phyloP scores from a whole-genome alignment of 495 filamentous ascomycete genomes.

The Neurospora sp. region DNA sequence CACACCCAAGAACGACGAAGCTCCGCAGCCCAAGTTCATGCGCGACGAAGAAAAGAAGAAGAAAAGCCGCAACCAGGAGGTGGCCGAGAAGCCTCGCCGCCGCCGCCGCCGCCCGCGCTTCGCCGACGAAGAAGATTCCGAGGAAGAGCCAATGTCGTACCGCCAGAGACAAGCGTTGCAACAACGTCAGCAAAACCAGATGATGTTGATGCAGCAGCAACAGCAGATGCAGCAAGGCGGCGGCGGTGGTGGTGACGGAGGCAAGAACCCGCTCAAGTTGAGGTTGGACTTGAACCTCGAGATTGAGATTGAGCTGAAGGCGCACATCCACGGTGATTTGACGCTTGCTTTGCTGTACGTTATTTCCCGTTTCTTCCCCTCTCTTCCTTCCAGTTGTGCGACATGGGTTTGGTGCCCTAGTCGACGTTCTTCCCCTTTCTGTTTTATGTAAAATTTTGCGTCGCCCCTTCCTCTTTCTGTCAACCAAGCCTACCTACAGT shows the following conservation, averaged over 20 bases:
- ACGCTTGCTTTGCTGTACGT: slow-evolving; percentile 76
- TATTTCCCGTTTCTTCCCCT: neutral
- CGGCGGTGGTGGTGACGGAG: slow-evolving; percentile 34
- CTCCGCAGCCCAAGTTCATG: slow-evolving; percentile 28
- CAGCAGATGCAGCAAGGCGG: slow-evolving; percentile 10
- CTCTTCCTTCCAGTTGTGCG: neutral
- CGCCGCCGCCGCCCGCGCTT: slow-evolving; percentile 6
- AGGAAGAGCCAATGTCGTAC: slow-evolving; percentile 6
- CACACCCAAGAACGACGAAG: slow-evolving; percentile 23
- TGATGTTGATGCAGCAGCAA: slow-evolving; percentile 13
- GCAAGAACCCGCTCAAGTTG: slow-evolving; percentile 64
- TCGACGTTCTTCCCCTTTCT: neutral
- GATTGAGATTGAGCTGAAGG: slow-evolving; percentile 82
- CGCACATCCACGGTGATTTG: slow-evolving; percentile 84
- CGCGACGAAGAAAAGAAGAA: slow-evolving; percentile 13
- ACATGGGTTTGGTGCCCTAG: neutral
- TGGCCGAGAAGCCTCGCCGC: slow-evolving; percentile 9
- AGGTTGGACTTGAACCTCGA: slow-evolving; percentile 80
- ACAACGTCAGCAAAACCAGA: slow-evolving; percentile 15
- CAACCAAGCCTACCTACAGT: neutral
- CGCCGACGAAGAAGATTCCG: slow-evolving; percentile 2
- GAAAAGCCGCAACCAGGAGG: slow-evolving; percentile 7
- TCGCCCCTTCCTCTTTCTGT: neutral
- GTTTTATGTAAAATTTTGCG: neutral
- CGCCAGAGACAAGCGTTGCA: slow-evolving; percentile 18